These are phyloP conservation scores for Ensete ventricosum DNA, from an alignment of 176 grass and related monocot genomes.

Conservation along the genomic window DNA sequence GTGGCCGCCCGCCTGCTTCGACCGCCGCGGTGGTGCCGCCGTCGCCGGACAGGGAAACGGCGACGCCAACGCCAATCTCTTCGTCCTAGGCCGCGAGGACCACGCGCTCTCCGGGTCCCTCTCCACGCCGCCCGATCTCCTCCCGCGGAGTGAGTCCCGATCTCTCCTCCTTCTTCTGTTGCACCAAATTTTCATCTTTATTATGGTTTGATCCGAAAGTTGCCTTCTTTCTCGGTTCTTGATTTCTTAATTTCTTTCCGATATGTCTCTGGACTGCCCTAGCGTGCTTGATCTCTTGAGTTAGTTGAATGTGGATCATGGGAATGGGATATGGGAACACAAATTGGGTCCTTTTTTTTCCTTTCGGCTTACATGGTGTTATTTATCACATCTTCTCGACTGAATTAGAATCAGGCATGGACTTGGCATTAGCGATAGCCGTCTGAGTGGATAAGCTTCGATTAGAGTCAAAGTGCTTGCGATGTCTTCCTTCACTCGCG, in stretches of 20 bases:
- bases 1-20: constrained; percentile 34
- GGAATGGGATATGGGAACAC: constrained; percentile 2
- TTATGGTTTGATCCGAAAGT: neutral
- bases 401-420: too few species aligned
- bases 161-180: neutral
- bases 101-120: constrained; percentile 3
- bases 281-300: constrained; percentile 5
- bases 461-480: too few species aligned
- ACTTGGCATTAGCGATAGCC: too few species aligned
- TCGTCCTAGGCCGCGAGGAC: constrained; percentile 28
- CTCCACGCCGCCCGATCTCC: constrained; percentile 30
- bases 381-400: too few species aligned
- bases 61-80: constrained; percentile 18
- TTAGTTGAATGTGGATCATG: neutral
- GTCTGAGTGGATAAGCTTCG: too few species aligned
- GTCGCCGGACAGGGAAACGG: constrained; percentile 23
- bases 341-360: constrained; percentile 12
- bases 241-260: constrained; percentile 15
- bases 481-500: too few species aligned
- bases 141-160: constrained; percentile 47
- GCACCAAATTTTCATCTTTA: constrained; percentile 6
- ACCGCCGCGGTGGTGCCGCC: constrained; percentile 17
- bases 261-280: neutral
- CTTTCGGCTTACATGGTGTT: neutral
- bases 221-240: constrained; percentile 10